These are phyloP conservation scores for Zoysia japonica DNA, from an alignment of 176 grass and related monocot genomes.

Conservation along the genomic window DNA sequence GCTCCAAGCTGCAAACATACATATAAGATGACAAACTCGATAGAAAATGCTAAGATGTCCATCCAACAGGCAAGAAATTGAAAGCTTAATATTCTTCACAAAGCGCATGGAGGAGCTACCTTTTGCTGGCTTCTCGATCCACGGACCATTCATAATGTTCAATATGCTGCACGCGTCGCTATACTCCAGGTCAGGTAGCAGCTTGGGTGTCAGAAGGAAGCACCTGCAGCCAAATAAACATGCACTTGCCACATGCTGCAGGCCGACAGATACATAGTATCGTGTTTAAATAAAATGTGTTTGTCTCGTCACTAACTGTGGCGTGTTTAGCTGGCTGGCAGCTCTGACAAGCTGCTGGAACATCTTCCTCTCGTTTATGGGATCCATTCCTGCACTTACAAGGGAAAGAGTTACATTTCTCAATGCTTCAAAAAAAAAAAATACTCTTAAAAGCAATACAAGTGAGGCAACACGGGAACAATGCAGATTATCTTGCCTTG, in stretches of 20 bases:
- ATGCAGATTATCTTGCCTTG: constrained; percentile 56
- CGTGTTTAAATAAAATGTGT: not conserved
- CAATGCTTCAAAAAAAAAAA: not conserved
- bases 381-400: constrained; percentile 79
- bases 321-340: constrained; percentile 84
- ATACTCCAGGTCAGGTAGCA: constrained; percentile 89
- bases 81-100: not conserved
- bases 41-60: not conserved
- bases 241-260: not conserved
- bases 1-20: constrained; percentile 50
- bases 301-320: constrained; percentile 58
- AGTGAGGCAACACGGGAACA: not conserved
- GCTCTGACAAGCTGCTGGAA: constrained; percentile 98
- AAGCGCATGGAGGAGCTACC: constrained; percentile 37
- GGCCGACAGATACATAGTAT: not conserved
- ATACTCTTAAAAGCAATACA: not conserved
- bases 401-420: constrained; percentile 18
- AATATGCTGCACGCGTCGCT: constrained; percentile 90
- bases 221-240: constrained; percentile 50
- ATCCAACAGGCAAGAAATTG: not conserved
- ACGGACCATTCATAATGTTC: constrained; percentile 96
- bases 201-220: constrained; percentile 92
- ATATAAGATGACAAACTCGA: not conserved
- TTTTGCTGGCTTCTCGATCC: constrained; percentile 81
- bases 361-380: constrained; percentile 98